These are phyloP conservation scores for Lyophyllum decastes DNA, from an alignment of 768 basidiomycete genomes.

Conservation along the genomic window DNA sequence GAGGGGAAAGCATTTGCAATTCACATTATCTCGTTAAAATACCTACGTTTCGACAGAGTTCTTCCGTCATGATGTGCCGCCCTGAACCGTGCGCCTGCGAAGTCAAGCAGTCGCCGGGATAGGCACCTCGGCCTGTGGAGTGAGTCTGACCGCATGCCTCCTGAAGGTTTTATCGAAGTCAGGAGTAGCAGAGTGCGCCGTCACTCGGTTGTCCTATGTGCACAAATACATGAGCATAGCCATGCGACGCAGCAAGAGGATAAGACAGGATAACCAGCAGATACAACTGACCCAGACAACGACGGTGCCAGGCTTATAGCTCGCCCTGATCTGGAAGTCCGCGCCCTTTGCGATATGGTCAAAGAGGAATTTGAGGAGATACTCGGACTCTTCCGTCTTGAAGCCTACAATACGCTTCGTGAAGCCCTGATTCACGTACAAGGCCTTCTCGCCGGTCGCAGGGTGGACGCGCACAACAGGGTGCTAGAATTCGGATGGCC, in stretches of 20 bases:
- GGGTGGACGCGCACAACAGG: conserved; percentile 61
- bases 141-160: conserved; percentile 46
- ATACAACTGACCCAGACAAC: conserved; percentile 45
- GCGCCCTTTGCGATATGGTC: conserved; percentile 52
- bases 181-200: conserved; percentile 43
- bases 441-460: conserved; percentile 61
- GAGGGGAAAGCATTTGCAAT: too few species aligned
- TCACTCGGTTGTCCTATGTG: conserved; percentile 45
- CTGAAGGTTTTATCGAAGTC: conserved; percentile 36
- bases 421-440: conserved; percentile 60
- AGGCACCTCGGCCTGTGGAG: conserved; percentile 46
- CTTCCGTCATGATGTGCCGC: too few species aligned
- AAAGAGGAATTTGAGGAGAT: conserved; percentile 54
- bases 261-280: too few species aligned
- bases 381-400: conserved; percentile 56
- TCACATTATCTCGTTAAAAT: background rate
- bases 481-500: conserved; percentile 38
- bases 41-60: background rate
- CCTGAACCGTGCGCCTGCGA: too few species aligned
- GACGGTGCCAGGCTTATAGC: conserved; percentile 54
- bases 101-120: background rate
- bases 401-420: conserved; percentile 56
- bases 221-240: background rate
- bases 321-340: conserved; percentile 51
- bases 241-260: too few species aligned